Percentiles rank a stretch among this genome's conserved stretches.
phyloP scores from a whole-genome alignment of 2,329 filamentous ascomycete species.

The Catunica adiposa region DNA sequence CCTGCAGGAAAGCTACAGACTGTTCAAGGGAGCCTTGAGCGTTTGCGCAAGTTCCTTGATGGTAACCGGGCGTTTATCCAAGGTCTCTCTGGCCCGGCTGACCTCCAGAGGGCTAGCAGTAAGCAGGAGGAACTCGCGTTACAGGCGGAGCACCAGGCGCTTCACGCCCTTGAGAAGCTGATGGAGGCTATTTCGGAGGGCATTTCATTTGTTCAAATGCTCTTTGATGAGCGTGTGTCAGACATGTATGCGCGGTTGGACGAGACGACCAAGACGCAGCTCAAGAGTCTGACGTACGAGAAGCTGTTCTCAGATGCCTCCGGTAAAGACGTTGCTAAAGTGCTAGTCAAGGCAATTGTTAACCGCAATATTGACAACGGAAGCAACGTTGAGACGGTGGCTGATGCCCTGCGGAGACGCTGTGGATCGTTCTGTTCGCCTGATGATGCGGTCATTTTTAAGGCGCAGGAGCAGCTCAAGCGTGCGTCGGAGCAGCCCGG shows the following conservation, averaged over 20 bases:
- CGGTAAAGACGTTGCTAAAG: slow-evolving; percentile 79
- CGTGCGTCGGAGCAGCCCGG: slow-evolving; percentile 62
- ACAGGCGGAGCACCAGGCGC: slow-evolving; percentile 83
- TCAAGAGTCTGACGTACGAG: slow-evolving; percentile 71
- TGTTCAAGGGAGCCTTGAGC: slow-evolving; percentile 66
- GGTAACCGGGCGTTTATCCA: slow-evolving; percentile 86
- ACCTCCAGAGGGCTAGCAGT: slow-evolving; percentile 58
- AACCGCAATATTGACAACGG: slow-evolving; percentile 95
- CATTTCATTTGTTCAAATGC: slow-evolving; percentile 84
- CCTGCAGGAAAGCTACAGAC: slow-evolving; percentile 49
- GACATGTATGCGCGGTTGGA: slow-evolving; percentile 72
- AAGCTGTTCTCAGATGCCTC: slow-evolving; percentile 62
- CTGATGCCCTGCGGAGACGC: slow-evolving; percentile 76
- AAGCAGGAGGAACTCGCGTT: slow-evolving; percentile 83
- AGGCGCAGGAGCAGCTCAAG: slow-evolving; percentile 88
- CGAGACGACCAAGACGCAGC: slow-evolving; percentile 48
- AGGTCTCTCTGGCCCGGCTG: slow-evolving; percentile 78
- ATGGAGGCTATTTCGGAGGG: slow-evolving; percentile 88
- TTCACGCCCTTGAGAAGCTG: slow-evolving; percentile 70
- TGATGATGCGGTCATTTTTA: slow-evolving; percentile 96
- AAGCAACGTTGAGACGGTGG: slow-evolving; percentile 92
- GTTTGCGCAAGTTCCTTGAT: slow-evolving; percentile 65
- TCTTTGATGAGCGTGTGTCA: slow-evolving; percentile 84
- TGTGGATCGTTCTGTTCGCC: slow-evolving; percentile 96
- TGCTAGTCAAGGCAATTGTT: slow-evolving; percentile 92